A percentile compares a stretch with the other conserved stretches of the same genome.
These are phyloP conservation scores for Clavulina sp. DNA, from an alignment of 768 basidiomycete genomes.

Conservation along the genomic window DNA sequence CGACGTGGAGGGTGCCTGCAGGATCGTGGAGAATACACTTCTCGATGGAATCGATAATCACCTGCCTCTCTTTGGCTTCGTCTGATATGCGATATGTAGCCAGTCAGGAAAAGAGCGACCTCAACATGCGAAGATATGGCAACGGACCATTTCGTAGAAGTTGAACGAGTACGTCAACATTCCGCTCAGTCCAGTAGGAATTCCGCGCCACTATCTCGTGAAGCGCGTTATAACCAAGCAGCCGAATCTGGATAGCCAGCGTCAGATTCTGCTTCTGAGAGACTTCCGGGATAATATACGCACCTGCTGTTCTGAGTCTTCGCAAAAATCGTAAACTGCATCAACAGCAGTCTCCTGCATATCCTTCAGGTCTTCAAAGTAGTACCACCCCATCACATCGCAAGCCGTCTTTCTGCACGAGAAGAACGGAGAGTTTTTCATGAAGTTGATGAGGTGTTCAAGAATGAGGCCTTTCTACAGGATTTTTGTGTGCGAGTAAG, in stretches of 20 bases:
- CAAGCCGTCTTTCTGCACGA: conserved; percentile 22
- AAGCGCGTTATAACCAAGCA: conserved; percentile 48
- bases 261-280: not conserved
- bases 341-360: conserved; percentile 61
- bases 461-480: not conserved
- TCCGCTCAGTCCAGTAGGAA: conserved; percentile 45
- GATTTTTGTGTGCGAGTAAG: not conserved
- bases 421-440: not conserved
- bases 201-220: conserved; percentile 32
- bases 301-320: conserved; percentile 42
- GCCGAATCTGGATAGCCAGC: conserved; percentile 34
- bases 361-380: conserved; percentile 51
- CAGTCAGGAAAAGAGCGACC: not conserved
- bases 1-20: conserved; percentile 39
- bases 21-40: conserved; percentile 51
- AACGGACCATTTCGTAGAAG: conserved; percentile 53
- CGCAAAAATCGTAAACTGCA: conserved; percentile 62
- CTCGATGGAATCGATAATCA: conserved; percentile 41
- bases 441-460: not conserved
- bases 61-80: conserved; percentile 43
- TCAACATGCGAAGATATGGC: too few relatives aligned
- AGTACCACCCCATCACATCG: conserved; percentile 36
- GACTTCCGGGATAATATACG: conserved; percentile 5
- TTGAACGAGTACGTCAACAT: conserved; percentile 60
- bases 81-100: conserved; percentile 22